Evolutionary conservation across 805 yeast genomes (phyloP).

Genomic region (Starmera amethionina): DNA sequence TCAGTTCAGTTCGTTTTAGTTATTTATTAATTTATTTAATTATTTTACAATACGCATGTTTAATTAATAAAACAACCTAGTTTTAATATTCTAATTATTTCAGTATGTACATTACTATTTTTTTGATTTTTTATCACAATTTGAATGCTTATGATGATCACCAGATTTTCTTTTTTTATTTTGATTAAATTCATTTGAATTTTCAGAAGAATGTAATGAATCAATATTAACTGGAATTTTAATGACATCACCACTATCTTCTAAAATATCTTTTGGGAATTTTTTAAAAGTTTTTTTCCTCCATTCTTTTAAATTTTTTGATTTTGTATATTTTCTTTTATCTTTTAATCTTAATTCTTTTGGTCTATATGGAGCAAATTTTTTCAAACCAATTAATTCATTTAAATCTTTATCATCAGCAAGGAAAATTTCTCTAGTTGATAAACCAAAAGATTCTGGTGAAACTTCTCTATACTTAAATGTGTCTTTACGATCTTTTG

Average conservation of each 20-base stretch:
- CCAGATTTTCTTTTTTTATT: background rate
- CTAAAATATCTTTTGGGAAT: constrained; percentile 24
- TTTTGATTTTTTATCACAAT: no score
- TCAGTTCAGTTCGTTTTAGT: background rate
- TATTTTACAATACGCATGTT: no score
- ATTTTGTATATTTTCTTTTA: constrained; percentile 74
- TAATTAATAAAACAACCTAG: no score
- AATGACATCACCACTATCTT: constrained; percentile 15
- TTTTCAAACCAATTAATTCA: constrained; percentile 78
- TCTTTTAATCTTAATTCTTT: constrained; percentile 66
- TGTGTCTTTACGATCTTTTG: constrained; percentile 33
- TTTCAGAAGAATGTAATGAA: background rate
- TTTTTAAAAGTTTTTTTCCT: constrained; percentile 69
- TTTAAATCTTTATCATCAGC: constrained; percentile 87
- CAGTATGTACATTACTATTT: no score
- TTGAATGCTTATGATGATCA: background rate
- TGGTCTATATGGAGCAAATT: constrained; percentile 87
- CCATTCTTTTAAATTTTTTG: constrained; percentile 82
- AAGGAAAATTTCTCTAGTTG: constrained; percentile 74
- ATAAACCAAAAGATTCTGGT: constrained; percentile 84
- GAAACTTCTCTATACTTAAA: constrained; percentile 92
- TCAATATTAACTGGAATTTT: constrained; percentile 12
- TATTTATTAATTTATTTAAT: background rate
- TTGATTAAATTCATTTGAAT: background rate
- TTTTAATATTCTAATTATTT: no score